Conservation (phyloP, 139 green algal species). For the Parachlorella kessleri region DNA sequence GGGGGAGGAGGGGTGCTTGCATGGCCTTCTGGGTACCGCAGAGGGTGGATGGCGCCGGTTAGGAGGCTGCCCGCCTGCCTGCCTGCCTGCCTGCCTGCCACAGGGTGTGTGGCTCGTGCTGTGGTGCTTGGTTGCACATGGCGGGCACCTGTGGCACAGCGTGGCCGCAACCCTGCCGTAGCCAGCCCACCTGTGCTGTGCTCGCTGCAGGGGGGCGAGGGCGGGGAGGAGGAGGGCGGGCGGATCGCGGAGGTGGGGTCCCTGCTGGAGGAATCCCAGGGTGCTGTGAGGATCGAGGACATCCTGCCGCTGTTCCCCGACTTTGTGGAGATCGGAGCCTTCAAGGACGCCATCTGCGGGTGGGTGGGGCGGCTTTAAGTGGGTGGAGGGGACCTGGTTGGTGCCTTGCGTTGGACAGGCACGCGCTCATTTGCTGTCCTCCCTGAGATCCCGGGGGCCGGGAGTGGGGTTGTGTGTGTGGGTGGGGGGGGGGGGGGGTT, state of each 20-base stretch:
- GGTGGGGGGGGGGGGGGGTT: too few relatives aligned
- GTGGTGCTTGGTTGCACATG: too few relatives aligned
- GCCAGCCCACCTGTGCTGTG: too few relatives aligned
- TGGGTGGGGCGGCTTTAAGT: not conserved
- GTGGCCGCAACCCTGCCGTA: too few relatives aligned
- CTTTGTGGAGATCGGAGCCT: constrained; percentile 95
- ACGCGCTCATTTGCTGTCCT: not conserved
- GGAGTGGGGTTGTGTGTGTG: not conserved
- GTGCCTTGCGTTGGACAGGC: too few relatives aligned
- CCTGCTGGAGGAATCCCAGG: constrained; percentile 73
- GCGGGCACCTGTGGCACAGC: too few relatives aligned
- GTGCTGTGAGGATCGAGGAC: constrained; percentile 94
- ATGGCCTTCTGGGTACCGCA: not conserved
- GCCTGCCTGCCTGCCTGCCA: not conserved
- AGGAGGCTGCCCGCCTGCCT: constrained; percentile 8
- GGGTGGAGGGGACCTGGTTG: too few relatives aligned
- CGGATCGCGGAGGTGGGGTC: constrained; percentile 67
- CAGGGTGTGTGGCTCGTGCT: too few relatives aligned
- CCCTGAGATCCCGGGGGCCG: not conserved
- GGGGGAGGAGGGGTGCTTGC: not conserved
- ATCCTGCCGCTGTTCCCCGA: constrained; percentile 97
- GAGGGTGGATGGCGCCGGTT: not conserved
- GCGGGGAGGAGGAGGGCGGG: constrained; percentile 41
- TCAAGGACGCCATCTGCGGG: constrained; percentile 89
- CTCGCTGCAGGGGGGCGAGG: too few relatives aligned